Evolutionary conservation across 352 stramenopile genomes (phyloP), one percentile per base, ranked within the genome.

Genomic region (Globisporangium spinosum): DNA sequence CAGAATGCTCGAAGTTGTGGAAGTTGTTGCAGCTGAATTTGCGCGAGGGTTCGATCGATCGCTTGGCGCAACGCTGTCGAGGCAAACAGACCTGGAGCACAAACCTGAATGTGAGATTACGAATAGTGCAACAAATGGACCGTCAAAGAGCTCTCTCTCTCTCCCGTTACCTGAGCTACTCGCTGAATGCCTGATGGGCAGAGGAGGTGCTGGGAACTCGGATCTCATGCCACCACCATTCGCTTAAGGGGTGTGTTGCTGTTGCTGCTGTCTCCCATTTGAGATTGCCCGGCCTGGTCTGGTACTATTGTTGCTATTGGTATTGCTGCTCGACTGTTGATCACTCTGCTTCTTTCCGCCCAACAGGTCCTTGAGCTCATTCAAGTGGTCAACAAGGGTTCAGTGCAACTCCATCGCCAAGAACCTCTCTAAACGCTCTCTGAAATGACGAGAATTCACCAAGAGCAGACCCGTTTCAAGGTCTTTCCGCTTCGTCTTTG

Each of bases 291-390:
- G 20, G 2, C 35, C 32, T 35, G 45, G 38, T 22, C 45, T 51
- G 34, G 12, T 45, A 20, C 2, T 20, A 7, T 49, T 65, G 27
- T 10, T 29, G 25, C 59, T 49, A 20, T 40, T 66, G 22, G 58
- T 45, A 43, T 12, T 61, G 29, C 56, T 51, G 45, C 32, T 43
- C 12, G 62, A 25, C 20, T n/a, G 13, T 20, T 43, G 47, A 7
- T 58, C 65, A 25, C 34, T 70, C 20, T 71, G 34, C 53, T 80
- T 80, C 47, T 75, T 74, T 0, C 77, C 72, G 1, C 73, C 55
- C 29, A 88, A 64, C 7, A 87, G 61, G 56, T 86, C 76, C 12
- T 78, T 77, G 8, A 88, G 62, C 63, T 88, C 80, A 23, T 67
- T 76, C 15, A 88, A 69, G 77, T 88, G 68, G 12, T 64, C n/a